Evolutionary conservation across 1,139 yeast genomes (phyloP).

Genomic region (Nakaseomyces uthaithaninus): DNA sequence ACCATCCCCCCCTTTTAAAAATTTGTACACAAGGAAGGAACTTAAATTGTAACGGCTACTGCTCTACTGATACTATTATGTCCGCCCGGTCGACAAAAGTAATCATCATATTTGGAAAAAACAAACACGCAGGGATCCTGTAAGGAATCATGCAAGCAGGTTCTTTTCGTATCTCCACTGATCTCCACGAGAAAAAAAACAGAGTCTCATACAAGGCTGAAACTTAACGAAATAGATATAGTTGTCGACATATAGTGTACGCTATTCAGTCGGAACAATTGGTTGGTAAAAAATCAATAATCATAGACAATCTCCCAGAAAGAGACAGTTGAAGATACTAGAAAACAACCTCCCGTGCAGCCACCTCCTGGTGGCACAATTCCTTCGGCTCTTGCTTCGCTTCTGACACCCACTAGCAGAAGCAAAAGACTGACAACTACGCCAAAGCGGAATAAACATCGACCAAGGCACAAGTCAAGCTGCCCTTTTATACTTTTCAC

Average conservation of each 20-base stretch:
- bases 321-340: background rate
- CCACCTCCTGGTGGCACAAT: conserved; percentile 13
- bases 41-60: conserved; percentile 7
- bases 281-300: conserved; percentile 26
- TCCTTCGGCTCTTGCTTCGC: too few relatives aligned
- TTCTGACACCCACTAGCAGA: too few relatives aligned
- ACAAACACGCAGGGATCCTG: too few relatives aligned
- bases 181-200: background rate
- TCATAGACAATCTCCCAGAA: conserved; percentile 16
- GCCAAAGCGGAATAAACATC: too few relatives aligned
- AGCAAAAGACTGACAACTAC: too few relatives aligned
- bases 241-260: conserved; percentile 33
- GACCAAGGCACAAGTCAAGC: too few relatives aligned
- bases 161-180: background rate
- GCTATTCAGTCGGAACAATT: conserved; percentile 37
- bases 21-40: conserved; percentile 31
- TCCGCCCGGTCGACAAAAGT: conserved; percentile 36
- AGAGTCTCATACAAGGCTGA: conserved; percentile 34
- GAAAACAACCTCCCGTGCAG: conserved; percentile 5
- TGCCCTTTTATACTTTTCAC: background rate
- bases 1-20: conserved; percentile 28
- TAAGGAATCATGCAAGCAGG: conserved; percentile 7
- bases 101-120: conserved; percentile 28
- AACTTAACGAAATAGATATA: conserved; percentile 32
- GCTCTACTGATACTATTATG: conserved; percentile 29